phyloP scores from a whole-genome alignment of 148 eudicot genomes.

The Arbutus unedo region DNA sequence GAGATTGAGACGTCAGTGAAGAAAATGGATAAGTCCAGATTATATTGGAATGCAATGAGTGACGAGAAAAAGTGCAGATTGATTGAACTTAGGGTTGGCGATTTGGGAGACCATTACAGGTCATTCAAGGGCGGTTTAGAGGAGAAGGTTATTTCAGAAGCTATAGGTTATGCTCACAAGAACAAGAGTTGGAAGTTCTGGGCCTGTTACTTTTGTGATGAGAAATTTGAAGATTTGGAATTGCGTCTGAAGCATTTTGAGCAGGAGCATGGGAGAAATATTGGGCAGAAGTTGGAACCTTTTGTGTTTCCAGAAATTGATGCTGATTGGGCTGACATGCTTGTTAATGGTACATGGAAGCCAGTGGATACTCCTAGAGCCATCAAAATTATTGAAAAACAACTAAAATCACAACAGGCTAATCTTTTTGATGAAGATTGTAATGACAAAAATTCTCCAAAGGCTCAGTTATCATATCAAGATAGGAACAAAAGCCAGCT shows the following conservation, averaged over 20 bases:
- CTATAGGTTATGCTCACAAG: neutral
- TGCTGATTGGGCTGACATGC: neutral
- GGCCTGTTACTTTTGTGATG: slow-evolving; percentile 6
- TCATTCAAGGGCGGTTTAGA: neutral
- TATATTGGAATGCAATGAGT: neutral
- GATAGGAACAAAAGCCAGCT: neutral
- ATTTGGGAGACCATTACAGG: neutral
- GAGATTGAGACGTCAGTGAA: neutral
- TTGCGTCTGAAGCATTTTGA: neutral
- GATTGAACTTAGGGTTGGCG: slow-evolving; percentile 6
- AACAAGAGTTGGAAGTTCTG: slow-evolving; percentile 13
- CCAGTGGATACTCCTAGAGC: slow-evolving; percentile 12
- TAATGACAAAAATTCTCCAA: neutral
- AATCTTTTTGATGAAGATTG: neutral
- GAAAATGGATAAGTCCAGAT: neutral
- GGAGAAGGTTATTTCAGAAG: neutral
- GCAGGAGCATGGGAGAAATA: neutral
- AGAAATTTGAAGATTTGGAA: slow-evolving; percentile 4
- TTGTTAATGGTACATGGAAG: slow-evolving; percentile 12
- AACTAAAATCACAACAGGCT: neutral
- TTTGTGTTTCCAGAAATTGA: neutral
- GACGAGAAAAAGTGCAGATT: neutral
- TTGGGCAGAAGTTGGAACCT: neutral
- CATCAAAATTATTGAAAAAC: neutral
- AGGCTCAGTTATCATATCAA: neutral